phyloP scores from a whole-genome alignment of 73 alveolate species.

The Paraurostyla sp. region DNA sequence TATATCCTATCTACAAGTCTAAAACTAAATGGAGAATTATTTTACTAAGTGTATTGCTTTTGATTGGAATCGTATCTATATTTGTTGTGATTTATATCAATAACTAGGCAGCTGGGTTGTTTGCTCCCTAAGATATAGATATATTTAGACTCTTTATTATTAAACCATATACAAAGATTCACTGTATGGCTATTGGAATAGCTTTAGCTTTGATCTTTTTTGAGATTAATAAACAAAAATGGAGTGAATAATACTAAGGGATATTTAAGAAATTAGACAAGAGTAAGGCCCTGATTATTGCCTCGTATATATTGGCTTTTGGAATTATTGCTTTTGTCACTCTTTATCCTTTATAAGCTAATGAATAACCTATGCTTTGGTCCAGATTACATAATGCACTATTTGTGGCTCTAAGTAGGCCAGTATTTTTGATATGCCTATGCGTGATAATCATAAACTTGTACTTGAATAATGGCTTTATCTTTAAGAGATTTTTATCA shows the following conservation, averaged over 20 bases:
- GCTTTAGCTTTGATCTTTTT: background rate
- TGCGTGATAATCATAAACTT: background rate
- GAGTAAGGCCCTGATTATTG: background rate
- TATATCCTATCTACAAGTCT: background rate
- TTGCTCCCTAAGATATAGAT: constrained; percentile 52
- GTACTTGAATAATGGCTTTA: background rate
- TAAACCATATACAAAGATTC: constrained; percentile 47
- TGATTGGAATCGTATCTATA: constrained; percentile 2
- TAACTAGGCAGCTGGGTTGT: constrained; percentile 38
- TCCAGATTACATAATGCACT: constrained; percentile 1
- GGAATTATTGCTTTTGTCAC: constrained; percentile 23
- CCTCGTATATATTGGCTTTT: background rate
- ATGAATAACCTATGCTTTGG: constrained; percentile 36
- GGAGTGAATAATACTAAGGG: background rate
- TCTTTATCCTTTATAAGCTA: constrained; percentile 19
- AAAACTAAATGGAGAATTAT: background rate
- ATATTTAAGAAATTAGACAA: background rate
- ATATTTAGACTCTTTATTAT: constrained; percentile 21
- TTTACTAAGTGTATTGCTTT: background rate
- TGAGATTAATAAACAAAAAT: constrained; percentile 10
- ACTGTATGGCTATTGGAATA: constrained; percentile 25
- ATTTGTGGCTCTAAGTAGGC: constrained; percentile 43
- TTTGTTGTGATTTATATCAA: constrained; percentile 14
- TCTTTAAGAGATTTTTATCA: constrained; percentile 21
- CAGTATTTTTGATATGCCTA: constrained; percentile 13